phyloP scores from a whole-genome alignment of 352 stramenopile species.

The Globisporangium echinulatum region DNA sequence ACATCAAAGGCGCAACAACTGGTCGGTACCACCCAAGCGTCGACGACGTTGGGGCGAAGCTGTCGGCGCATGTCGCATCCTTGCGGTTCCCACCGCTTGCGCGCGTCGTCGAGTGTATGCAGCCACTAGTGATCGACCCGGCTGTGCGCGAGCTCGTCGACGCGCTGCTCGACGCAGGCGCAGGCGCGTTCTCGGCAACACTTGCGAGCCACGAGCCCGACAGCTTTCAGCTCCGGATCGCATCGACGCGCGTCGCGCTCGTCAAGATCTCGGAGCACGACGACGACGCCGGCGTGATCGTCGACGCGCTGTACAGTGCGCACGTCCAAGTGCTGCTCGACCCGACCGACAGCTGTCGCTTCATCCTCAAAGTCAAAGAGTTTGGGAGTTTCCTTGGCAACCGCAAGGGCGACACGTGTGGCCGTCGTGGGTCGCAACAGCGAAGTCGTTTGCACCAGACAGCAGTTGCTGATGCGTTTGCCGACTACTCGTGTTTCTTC shows the following conservation, averaged over 20 bases:
- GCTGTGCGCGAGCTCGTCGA: conserved; percentile 65
- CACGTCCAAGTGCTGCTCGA: conserved; percentile 74
- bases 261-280: conserved; percentile 75
- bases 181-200: conserved; percentile 71
- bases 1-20: conserved; percentile 50
- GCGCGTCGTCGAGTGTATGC: conserved; percentile 46
- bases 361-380: conserved; percentile 73
- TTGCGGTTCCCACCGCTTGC: conserved; percentile 52
- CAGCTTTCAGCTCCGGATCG: conserved; percentile 81
- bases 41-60: conserved; percentile 51
- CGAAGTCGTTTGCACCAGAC: too few species aligned
- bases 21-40: conserved; percentile 65
- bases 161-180: conserved; percentile 58
- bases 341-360: conserved; percentile 50
- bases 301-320: conserved; percentile 37
- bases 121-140: conserved; percentile 44
- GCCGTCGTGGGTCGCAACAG: conserved; percentile 29
- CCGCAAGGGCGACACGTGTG: conserved; percentile 48
- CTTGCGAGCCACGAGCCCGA: conserved; percentile 72
- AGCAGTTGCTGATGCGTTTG: conserved; percentile 17
- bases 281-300: conserved; percentile 53
- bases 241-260: conserved; percentile 34
- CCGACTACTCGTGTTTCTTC: conserved; percentile 63
- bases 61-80: conserved; percentile 64
- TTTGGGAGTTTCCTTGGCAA: conserved; percentile 68